Base-by-base conservation (phyloP, 2,329 filamentous ascomycete species). In the Phoma sp. region DNA sequence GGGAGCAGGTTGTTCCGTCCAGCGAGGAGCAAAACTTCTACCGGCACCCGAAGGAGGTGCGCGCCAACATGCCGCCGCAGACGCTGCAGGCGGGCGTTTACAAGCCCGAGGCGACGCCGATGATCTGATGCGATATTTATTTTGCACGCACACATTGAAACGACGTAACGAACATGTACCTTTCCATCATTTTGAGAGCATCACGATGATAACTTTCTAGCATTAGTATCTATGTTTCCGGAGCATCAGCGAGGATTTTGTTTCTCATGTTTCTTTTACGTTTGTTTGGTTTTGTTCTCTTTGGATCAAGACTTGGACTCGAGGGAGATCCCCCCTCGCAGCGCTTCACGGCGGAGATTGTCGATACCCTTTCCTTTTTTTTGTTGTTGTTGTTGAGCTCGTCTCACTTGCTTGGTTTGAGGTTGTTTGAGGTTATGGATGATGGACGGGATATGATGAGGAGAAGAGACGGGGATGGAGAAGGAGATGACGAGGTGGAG, bases 11-110 rank as follows among this genome's bases (percentile, higher is more conserved):
- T 4, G 69, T 80, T 15, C 71, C 78, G 12, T 77, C 78, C 0
- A 62, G 46, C 1, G 35, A 47, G 7, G 32, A 64, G 15, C 62
- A 73, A 61, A 56, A 56, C 21, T 55, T 67, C n/a, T 76, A 76
- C 54, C 67, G 75, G 35, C 71, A 80, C 41, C 78, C 78, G 7
- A 80, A 76, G 62, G 80, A 81, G 61, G 66, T 82, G 17, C 68
- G 79, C 21, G 80, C 80, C 37, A 82, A 82, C 40, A 80, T 82
- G 78, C 79, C 80, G 9, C 78, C 80, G 0, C 73, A 76, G 17
- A 74, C 72, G 9, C 52, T 81, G 10, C 79, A 81, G 60, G 65
- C 74, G 19, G 80, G 79, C 12, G 79, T 80, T 1, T 74, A 73
- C 38, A 62, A 69, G 46, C 63, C 62, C 6, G 67, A 67, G 43